Evolutionary conservation across 1,284 basidiomycete genomes (phyloP).

Genomic region (Heterobasidion irregulare): DNA sequence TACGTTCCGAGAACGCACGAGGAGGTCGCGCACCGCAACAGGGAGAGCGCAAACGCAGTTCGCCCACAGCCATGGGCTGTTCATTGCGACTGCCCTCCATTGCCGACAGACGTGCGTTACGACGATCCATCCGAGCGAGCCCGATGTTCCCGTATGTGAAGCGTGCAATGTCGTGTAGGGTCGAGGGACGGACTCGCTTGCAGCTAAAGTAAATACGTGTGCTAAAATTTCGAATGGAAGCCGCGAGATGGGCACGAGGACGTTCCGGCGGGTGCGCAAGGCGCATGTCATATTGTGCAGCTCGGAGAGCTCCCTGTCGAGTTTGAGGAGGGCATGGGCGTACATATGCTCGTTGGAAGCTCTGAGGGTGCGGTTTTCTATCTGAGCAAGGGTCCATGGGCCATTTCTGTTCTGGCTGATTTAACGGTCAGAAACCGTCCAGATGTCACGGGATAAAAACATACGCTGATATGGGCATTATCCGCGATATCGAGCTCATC

Average conservation of each 20-base stretch:
- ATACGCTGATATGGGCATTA: too few relatives aligned
- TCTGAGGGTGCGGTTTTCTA: not conserved
- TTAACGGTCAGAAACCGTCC: too few relatives aligned
- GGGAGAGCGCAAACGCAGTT: slow-evolving; percentile 3
- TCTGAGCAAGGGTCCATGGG: not conserved
- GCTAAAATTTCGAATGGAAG: slow-evolving; percentile 8
- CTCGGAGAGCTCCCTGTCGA: slow-evolving; percentile 3
- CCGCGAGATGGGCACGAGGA: slow-evolving; percentile 2
- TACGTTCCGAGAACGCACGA: not conserved
- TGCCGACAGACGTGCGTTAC: slow-evolving; percentile 5
- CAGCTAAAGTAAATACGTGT: slow-evolving; percentile 1
- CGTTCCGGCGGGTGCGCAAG: slow-evolving; percentile 1
- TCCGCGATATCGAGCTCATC: too few relatives aligned
- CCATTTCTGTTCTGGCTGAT: too few relatives aligned
- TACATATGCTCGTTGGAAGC: not conserved
- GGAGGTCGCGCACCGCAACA: slow-evolving; percentile 1
- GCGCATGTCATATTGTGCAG: slow-evolving; percentile 1
- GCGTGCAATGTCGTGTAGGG: not conserved
- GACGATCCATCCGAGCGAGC: slow-evolving; percentile 5
- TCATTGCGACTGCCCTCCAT: slow-evolving; percentile 2
- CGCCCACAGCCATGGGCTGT: not conserved
- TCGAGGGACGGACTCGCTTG: not conserved
- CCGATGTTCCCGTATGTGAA: not conserved
- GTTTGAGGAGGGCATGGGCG: not conserved
- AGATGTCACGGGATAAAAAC: too few relatives aligned